Conservation (phyloP, 2,329 filamentous ascomycete species). For the Ilyonectria destructans region DNA sequence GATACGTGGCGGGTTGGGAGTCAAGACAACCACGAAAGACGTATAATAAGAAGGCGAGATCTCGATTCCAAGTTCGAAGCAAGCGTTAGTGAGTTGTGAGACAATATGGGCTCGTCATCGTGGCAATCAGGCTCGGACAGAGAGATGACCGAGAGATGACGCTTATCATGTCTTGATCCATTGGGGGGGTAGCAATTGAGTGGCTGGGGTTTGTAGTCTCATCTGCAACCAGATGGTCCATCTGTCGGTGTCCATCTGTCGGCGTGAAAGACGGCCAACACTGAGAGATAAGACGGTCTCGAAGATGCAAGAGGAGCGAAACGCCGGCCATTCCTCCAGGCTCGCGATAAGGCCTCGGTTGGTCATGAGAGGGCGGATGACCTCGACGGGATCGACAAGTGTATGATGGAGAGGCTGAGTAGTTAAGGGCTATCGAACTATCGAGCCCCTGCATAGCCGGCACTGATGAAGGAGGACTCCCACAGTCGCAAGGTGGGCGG, state of each 20-base stretch:
- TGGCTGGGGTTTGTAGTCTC: conserved; percentile 26
- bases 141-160: conserved; percentile 4
- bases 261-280: conserved; percentile 22
- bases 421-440: conserved; percentile 19
- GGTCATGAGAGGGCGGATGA: not conserved
- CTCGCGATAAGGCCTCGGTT: not conserved
- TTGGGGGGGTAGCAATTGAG: conserved; percentile 11
- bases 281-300: conserved; percentile 19
- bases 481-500: conserved; percentile 2
- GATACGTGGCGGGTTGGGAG: not conserved
- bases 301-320: conserved; percentile 10
- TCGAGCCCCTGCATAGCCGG: conserved; percentile 26
- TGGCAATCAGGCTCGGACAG: not conserved
- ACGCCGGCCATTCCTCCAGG: not conserved
- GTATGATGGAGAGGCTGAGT: conserved; percentile 2
- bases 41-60: not conserved
- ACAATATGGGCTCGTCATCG: no score
- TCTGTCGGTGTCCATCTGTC: conserved; percentile 8
- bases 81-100: not conserved
- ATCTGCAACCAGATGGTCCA: conserved; percentile 29
- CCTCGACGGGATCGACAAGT: conserved; percentile 1
- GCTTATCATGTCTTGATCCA: conserved; percentile 9
- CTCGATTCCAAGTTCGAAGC: not conserved
- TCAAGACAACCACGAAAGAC: not conserved
- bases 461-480: not conserved